phyloP scores from a whole-genome alignment of 169 alveolate genomes.

The Cryptosporidium parvum region DNA sequence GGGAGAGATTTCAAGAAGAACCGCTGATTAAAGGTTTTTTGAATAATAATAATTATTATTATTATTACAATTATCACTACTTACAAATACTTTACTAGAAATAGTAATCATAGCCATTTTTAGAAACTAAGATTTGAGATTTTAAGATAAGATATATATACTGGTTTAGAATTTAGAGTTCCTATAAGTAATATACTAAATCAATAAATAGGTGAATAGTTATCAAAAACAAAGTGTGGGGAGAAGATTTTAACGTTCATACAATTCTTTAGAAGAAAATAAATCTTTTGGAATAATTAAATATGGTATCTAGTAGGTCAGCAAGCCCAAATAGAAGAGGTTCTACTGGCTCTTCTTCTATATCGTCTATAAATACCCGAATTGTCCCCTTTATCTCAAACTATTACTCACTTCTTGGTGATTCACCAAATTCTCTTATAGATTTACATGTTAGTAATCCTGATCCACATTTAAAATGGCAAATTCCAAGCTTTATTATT shows the following conservation, averaged over 20 bases:
- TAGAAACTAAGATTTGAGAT: neutral
- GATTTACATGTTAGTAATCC: conserved; percentile 29
- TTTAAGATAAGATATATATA: neutral
- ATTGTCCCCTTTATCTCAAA: conserved; percentile 59
- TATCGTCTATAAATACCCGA: conserved; percentile 37
- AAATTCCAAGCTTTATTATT: conserved; percentile 26
- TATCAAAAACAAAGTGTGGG: neutral
- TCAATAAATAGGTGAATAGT: neutral
- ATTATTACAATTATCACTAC: no score
- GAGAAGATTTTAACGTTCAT: neutral
- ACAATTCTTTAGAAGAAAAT: neutral
- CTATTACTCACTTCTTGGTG: conserved; percentile 64
- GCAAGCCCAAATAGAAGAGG: conserved; percentile 41
- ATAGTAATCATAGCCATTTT: neutral
- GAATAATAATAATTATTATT: no score
- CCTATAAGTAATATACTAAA: neutral
- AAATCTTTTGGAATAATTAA: neutral
- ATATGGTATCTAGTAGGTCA: conserved; percentile 32
- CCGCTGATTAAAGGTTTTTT: neutral
- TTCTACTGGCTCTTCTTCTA: conserved; percentile 10
- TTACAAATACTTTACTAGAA: neutral
- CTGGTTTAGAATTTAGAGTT: neutral
- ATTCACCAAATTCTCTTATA: conserved; percentile 45
- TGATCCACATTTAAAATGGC: conserved; percentile 37
- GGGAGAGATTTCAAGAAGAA: neutral